These are phyloP conservation scores for Magnolia changhungtana DNA, from an alignment of 164 flowering plant genomes.

Conservation along the genomic window DNA sequence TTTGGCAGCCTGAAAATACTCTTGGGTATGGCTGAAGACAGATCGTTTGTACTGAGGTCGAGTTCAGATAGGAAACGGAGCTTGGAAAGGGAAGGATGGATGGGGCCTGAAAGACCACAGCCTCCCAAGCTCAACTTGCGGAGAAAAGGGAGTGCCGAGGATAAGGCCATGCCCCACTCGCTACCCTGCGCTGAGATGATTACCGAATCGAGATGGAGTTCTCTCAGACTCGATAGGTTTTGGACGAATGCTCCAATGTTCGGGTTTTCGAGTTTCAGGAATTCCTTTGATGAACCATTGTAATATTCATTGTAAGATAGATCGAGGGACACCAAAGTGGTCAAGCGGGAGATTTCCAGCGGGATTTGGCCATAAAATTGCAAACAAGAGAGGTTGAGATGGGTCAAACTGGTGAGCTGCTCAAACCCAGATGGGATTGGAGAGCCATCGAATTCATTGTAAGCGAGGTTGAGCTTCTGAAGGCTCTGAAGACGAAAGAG, in stretches of 20 bases:
- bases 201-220: constrained; percentile 7
- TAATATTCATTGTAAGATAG: constrained; percentile 13
- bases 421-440: constrained; percentile 5
- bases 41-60: constrained; percentile 11
- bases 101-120: constrained; percentile 28
- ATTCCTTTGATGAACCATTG: too few species aligned
- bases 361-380: constrained; percentile 19
- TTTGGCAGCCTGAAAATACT: constrained; percentile 22
- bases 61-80: constrained; percentile 21
- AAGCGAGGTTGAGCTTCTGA: constrained; percentile 9
- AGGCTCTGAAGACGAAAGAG: constrained; percentile 9
- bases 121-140: constrained; percentile 8
- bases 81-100: constrained; percentile 21
- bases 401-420: neutral
- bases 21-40: constrained; percentile 23
- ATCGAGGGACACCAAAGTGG: constrained; percentile 26
- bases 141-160: constrained; percentile 31
- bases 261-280: constrained; percentile 26
- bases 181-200: constrained; percentile 14
- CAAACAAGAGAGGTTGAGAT: neutral
- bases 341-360: constrained; percentile 23
- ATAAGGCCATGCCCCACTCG: constrained; percentile 36
- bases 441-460: neutral
- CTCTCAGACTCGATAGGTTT: constrained; percentile 26
- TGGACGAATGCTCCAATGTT: constrained; percentile 21